Base-by-base conservation (phyloP, 2,329 filamentous ascomycete species). In the Xylaria sp. region DNA sequence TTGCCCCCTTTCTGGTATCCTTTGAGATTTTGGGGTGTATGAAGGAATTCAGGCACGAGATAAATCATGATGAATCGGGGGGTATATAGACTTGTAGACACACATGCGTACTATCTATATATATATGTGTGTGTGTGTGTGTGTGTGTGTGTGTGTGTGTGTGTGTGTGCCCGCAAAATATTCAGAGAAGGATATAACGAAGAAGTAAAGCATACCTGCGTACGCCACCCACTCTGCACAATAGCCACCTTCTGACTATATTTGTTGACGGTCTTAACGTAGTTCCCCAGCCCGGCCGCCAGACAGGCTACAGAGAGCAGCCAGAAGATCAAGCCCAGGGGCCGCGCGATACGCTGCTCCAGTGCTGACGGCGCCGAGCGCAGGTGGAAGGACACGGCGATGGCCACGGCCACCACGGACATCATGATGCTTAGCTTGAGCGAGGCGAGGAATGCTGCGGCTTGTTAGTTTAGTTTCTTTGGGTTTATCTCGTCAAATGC, bases 171-270 rank as follows among this genome's bases (percentile, higher is more conserved):
- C n/a, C n/a, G n/a, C n/a, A 40, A 40, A 18, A 47, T 21, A 23
- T 6, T 9, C 10, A 40, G 29, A 21, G 12, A 50, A 23, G 32
- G 21, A 42, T 18, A 42, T 25, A 47, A n/a, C 6, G 27, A 37
- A 18, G 8, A 48, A 3, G 6, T 18, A 21, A 47, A n/a, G 53
- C 37, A 66, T 54, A 91, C 80, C 78, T 98, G 94, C 44, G 96
- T 98, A 81, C 93, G 95, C 92, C 93, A 96, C 0, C 96, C 96
- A 35, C 90, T 92, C 82, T 99, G 96, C 47, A 99, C 96, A 71
- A 98, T 86, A 0, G 96, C 96, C 29, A 87, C 86, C 72, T 90
- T 89, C 47, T 87, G 85, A 74, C 92, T 92, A 79, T 97, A 99
- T 78, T 93, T 91, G 74, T 92, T 92, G 27, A 98, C 82, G 0